Percentiles rank a stretch among this genome's conserved stretches.
These are phyloP conservation scores for Mycena rosella DNA, from an alignment of 768 basidiomycete species.

Conservation along the genomic window DNA sequence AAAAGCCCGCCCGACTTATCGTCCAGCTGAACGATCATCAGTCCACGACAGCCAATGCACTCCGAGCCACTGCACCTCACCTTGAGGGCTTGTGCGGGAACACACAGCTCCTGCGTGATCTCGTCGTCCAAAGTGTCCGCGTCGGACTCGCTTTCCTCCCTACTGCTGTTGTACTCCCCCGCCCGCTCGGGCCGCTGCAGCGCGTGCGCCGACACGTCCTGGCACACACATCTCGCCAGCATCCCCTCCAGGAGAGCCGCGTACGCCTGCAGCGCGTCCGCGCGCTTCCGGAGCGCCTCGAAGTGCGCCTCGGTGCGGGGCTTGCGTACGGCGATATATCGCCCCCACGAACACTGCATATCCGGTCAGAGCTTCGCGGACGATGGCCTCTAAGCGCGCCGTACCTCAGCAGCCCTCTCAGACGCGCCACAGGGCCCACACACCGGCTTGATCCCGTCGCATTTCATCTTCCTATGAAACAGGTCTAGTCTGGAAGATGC, in stretches of 20 bases:
- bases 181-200: constrained; percentile 7
- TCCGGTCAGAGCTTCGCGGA: background rate
- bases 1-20: constrained; percentile 20
- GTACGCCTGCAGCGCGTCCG: constrained; percentile 28
- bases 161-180: background rate
- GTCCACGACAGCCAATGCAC: background rate
- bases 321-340: constrained; percentile 10
- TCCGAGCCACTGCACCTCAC: background rate
- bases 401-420: constrained; percentile 15
- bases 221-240: constrained; percentile 29
- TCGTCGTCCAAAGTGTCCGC: constrained; percentile 12
- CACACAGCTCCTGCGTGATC: constrained; percentile 26
- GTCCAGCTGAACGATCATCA: constrained; percentile 28
- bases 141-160: constrained; percentile 10
- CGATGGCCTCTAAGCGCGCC: background rate
- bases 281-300: constrained; percentile 33
- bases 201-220: constrained; percentile 23
- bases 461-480: constrained; percentile 29
- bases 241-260: constrained; percentile 16
- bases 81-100: constrained; percentile 29
- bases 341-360: constrained; percentile 22
- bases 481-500: background rate
- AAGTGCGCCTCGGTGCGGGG: constrained; percentile 36
- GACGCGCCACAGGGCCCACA: constrained; percentile 26
- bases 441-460: constrained; percentile 29